phyloP scores from a whole-genome alignment of 495 filamentous ascomycete genomes.

The Podospora anserina region DNA sequence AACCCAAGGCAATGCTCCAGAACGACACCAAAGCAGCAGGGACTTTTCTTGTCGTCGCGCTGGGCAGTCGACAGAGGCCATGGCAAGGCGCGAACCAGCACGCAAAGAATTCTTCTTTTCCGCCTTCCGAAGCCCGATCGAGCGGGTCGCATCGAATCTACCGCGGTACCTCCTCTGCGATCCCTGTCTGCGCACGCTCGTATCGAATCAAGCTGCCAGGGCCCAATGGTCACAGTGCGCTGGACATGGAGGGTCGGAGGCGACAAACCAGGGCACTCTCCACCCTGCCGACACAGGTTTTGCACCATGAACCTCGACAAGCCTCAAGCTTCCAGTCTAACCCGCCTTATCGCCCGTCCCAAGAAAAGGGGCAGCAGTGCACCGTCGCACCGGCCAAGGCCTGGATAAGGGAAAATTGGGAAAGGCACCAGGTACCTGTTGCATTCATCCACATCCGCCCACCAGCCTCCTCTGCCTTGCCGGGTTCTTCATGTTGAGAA shows the following conservation, averaged over 20 bases:
- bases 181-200: not conserved
- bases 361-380: not conserved
- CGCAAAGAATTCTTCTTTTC: not conserved
- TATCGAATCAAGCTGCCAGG: slow-evolving; percentile 2
- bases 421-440: not conserved
- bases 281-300: slow-evolving; percentile 9
- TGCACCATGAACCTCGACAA: not conserved
- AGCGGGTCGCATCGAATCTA: slow-evolving; percentile 1
- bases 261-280: not conserved
- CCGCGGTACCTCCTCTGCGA: not conserved
- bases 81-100: not conserved
- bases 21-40: not conserved
- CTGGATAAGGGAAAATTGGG: not conserved
- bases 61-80: not conserved
- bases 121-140: slow-evolving; percentile 1
- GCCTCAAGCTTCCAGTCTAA: not conserved
- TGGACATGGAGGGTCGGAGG: not conserved
- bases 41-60: not conserved
- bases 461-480: not conserved
- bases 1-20: not conserved
- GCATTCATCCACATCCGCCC: too few relatives aligned
- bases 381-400: not conserved
- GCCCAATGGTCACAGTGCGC: not conserved
- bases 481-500: not conserved
- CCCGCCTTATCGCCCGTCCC: not conserved